Percentiles rank a stretch among this genome's conserved stretches.
Evolutionary conservation across 2,329 filamentous ascomycete genomes (phyloP).

Genomic region (Chaetoscypha palmicola): DNA sequence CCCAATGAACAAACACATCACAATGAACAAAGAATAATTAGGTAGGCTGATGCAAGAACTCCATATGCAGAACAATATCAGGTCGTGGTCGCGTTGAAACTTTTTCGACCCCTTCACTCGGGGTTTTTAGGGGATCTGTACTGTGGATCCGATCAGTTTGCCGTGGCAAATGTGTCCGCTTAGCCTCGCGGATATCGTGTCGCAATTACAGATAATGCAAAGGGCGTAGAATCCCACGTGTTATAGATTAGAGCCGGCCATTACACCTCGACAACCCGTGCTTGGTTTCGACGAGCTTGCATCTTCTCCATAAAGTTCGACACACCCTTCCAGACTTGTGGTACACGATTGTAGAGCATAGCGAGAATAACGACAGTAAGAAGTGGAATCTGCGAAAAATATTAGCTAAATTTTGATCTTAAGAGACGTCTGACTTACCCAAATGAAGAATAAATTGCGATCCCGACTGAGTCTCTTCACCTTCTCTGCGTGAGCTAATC

Average conservation of each 20-base stretch:
- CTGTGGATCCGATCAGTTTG: background rate
- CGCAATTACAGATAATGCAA: background rate
- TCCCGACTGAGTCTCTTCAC: constrained; percentile 58
- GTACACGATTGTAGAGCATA: constrained; percentile 45
- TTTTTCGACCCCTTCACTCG: background rate
- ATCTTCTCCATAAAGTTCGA: constrained; percentile 17
- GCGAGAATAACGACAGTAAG: constrained; percentile 42
- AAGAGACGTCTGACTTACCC: constrained; percentile 41
- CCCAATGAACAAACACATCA: too few species aligned
- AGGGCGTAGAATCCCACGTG: background rate
- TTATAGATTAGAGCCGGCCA: constrained; percentile 3
- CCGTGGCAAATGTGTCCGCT: background rate
- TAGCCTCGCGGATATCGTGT: background rate
- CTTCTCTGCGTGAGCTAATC: constrained; percentile 53
- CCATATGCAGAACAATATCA: background rate
- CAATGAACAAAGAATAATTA: too few species aligned
- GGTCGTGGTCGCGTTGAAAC: background rate
- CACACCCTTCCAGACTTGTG: constrained; percentile 35
- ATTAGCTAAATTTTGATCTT: background rate
- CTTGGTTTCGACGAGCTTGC: constrained; percentile 11
- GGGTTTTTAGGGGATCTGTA: background rate
- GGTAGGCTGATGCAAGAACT: background rate
- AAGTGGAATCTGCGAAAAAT: constrained; percentile 40
- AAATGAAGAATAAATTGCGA: constrained; percentile 61
- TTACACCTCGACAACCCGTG: constrained; percentile 25